Evolutionary conservation across 371 early-diverging fungal species (phyloP), one percentile per base, ranked within the genome.

Genomic region (Rhizopus stolonifer): DNA sequence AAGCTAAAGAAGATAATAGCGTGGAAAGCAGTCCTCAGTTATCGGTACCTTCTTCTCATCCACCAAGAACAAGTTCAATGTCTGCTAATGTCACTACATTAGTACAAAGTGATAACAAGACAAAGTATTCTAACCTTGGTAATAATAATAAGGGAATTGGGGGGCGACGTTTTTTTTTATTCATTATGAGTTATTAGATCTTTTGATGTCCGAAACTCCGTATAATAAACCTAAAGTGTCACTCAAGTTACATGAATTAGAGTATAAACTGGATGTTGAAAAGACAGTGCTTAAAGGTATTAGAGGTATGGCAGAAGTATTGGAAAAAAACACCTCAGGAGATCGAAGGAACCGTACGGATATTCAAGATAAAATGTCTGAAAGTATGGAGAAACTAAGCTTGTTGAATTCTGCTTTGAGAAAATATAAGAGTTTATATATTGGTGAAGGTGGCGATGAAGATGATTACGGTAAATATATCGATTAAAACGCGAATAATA

Each of bases 201-300:
- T 89, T 54, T 71, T 88, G 31, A 90, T 85, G 60, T 81, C 85
- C 13, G 86, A 86, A 38, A 88, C 90, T 22, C 81, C 87, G 9
- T 81, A 92, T 51, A 90, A 93, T 7, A 79, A 80, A 9, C 86
- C 90, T 42, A 93, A 94, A 65, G 87, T 96, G 13, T 87, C 92
- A 34, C 80, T 88, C 59, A 92, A 91, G 67, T 68, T 95, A 40
- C 85, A 86, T 29, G 92, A 93, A 64, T 72, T 95, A 29, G 83
- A 87, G 38, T 86, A 84, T 64, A 94, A 94, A 65, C 80, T 94
- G 9, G 90, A 93, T 56, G 86, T 95, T 9, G 98, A 96, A 79
- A 85, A 81, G 58, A 91, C 91, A 60, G 81, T 95, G 10, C 76
- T 85, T 42, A 87, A 88, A 24, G 95, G 92, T 32, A 74, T 82